phyloP scores from a whole-genome alignment of 2,329 filamentous ascomycete species.

The Alternaria brassicicola region DNA sequence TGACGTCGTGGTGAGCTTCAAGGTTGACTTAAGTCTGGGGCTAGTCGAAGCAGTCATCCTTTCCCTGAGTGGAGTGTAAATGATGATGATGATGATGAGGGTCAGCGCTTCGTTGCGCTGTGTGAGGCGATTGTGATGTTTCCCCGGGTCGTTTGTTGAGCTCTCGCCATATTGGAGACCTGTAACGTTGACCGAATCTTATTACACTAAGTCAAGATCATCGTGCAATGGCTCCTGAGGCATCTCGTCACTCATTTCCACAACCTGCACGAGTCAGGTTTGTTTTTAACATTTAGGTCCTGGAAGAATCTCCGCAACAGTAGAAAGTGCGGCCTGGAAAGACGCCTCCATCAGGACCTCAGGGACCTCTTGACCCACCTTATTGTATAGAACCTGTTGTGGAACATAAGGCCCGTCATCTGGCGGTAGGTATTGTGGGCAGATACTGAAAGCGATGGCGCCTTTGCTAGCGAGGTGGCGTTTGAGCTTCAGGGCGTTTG shows the following conservation, averaged over 20 bases:
- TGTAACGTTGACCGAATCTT: background rate
- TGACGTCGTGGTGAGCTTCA: background rate
- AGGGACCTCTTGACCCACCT: slow-evolving; percentile 3
- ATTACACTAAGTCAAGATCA: background rate
- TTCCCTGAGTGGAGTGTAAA: background rate
- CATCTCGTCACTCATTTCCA: background rate
- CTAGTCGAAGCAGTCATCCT: background rate
- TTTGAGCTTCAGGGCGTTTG: slow-evolving; percentile 30
- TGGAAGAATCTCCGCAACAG: background rate
- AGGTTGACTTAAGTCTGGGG: background rate
- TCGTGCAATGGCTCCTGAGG: background rate
- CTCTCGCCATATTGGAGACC: background rate
- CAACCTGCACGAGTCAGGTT: background rate
- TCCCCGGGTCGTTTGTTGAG: background rate
- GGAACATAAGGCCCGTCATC: slow-evolving; percentile 11
- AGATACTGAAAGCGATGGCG: background rate
- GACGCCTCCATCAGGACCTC: slow-evolving; percentile 1
- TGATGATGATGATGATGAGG: background rate
- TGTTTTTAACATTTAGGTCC: background rate
- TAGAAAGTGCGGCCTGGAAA: background rate
- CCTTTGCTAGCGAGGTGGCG: slow-evolving; percentile 15
- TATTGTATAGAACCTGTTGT: background rate
- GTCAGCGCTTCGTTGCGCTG: background rate
- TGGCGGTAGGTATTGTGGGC: slow-evolving; percentile 16
- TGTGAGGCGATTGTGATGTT: background rate